These are phyloP conservation scores for Pisolithus orientalis DNA, from an alignment of 768 basidiomycete species.

Conservation along the genomic window DNA sequence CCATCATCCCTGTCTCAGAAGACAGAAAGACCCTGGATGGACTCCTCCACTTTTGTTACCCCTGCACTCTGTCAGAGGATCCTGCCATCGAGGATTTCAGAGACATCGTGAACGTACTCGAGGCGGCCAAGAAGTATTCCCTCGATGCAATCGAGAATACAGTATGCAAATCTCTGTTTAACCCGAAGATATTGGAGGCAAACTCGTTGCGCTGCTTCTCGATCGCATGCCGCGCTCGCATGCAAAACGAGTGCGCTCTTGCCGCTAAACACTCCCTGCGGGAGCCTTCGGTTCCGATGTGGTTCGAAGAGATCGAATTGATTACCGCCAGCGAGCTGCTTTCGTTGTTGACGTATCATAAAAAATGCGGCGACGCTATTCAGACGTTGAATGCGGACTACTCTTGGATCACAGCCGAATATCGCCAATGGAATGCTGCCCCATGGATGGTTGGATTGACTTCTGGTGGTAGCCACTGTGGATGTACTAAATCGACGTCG, in stretches of 20 bases:
- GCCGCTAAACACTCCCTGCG: conserved; percentile 25
- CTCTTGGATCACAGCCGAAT: conserved; percentile 12
- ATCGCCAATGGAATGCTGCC: background rate
- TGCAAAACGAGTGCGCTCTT: conserved; percentile 16
- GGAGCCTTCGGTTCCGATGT: conserved; percentile 14
- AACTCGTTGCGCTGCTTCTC: conserved; percentile 27
- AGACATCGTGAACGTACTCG: conserved; percentile 7
- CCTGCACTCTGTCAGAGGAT: conserved; percentile 10
- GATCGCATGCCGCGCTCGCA: conserved; percentile 20
- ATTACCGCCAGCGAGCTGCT: conserved; percentile 24
- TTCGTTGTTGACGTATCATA: conserved; percentile 17
- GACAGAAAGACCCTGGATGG: too few relatives aligned
- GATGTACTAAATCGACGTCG: background rate
- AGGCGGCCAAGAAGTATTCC: conserved; percentile 13
- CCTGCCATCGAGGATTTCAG: conserved; percentile 10
- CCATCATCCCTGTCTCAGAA: conserved; percentile 8
- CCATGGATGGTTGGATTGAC: background rate
- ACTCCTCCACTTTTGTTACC: background rate
- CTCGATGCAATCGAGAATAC: conserved; percentile 11
- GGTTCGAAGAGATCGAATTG: conserved; percentile 21
- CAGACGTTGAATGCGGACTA: conserved; percentile 1
- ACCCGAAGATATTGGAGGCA: conserved; percentile 10
- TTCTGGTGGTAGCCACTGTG: background rate
- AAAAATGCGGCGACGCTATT: conserved; percentile 8
- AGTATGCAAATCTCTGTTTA: conserved; percentile 13